Conservation (phyloP, 257 asterid species). For the Ilex asprella region DNA sequence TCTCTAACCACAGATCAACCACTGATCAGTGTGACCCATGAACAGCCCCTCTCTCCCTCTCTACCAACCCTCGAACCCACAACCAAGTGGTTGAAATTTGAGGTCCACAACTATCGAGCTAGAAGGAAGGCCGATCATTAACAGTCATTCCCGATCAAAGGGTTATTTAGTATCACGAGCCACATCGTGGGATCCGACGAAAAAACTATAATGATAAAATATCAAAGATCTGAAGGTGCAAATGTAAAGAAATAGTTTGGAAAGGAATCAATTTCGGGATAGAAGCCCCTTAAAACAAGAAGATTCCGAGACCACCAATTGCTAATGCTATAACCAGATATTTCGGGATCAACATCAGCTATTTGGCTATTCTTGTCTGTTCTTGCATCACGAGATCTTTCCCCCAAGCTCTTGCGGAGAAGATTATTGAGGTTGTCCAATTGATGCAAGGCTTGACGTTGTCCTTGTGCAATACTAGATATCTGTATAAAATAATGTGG, state of each 20-base stretch:
- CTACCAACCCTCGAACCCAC: too few relatives aligned
- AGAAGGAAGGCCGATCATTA: too few relatives aligned
- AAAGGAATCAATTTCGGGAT: constrained; percentile 19
- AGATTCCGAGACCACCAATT: constrained; percentile 33
- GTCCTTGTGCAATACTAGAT: constrained; percentile 57
- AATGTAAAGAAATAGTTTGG: too few relatives aligned
- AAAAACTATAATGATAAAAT: too few relatives aligned
- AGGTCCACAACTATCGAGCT: too few relatives aligned
- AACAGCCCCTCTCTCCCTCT: too few relatives aligned
- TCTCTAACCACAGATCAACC: not conserved
- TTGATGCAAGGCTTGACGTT: constrained; percentile 79
- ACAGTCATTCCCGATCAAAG: not conserved
- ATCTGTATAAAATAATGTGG: constrained; percentile 33
- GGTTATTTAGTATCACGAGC: not conserved
- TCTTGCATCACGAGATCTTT: constrained; percentile 13
- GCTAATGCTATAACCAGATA: constrained; percentile 24
- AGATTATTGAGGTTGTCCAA: constrained; percentile 60
- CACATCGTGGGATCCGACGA: not conserved
- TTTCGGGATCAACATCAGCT: constrained; percentile 13
- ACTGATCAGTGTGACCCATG: not conserved
- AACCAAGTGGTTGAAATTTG: too few relatives aligned
- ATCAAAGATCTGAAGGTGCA: too few relatives aligned
- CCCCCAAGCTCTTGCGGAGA: constrained; percentile 33
- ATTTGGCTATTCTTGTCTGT: constrained; percentile 14
- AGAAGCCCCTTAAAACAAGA: constrained; percentile 22